Base-by-base conservation (phyloP, 306 rosid species). In the Inga oerstediana region DNA sequence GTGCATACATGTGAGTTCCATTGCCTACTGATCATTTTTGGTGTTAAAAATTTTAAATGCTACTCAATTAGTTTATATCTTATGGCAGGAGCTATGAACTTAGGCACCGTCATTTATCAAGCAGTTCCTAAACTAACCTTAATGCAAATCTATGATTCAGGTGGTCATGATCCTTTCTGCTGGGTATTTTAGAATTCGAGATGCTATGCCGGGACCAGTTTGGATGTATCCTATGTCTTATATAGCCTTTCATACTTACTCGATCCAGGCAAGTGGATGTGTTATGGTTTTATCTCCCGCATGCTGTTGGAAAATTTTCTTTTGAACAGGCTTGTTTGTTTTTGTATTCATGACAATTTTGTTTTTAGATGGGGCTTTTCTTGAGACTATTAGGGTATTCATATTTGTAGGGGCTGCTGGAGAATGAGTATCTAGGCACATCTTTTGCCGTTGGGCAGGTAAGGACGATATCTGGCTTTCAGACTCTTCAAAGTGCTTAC, bases 161-260 rank as follows among this genome's bases (percentile, higher is more conserved):
- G 94, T 94, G 79, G 85, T 90, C 83, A 97, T 97, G 99, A 97
- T 97, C 97, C 97, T 97, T 75, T 89, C 98, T 0, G 97, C 98
- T 2, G 99, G 99, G 73, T 97, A 90, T 88, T 97, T 94, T 85
- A 88, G 99, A 90, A 85, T 97, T 82, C 94, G 97, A 84, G 90
- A 79, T 49, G 87, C 94, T 20, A 83, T 97, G 89, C 98, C 99
- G 7, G 82, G 90, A 76, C 94, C 98, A 11, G 75, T 94, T 62
- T 97, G 99, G 99, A 90, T 75, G 76, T 94, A 94, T 85, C 99
- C 99, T 46, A 41, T 92, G 82, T 97, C 99, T 70, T 97, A 94
- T 78, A 77, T 97, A 52, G 90, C 98, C 84, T 97, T 94, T 76
- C 98, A 97, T 81, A 92, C 98, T 3, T 94, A 94, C 81, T 89